Base-by-base conservation (phyloP, 208 protist species). In the Trypanosomatidae sp. region DNA sequence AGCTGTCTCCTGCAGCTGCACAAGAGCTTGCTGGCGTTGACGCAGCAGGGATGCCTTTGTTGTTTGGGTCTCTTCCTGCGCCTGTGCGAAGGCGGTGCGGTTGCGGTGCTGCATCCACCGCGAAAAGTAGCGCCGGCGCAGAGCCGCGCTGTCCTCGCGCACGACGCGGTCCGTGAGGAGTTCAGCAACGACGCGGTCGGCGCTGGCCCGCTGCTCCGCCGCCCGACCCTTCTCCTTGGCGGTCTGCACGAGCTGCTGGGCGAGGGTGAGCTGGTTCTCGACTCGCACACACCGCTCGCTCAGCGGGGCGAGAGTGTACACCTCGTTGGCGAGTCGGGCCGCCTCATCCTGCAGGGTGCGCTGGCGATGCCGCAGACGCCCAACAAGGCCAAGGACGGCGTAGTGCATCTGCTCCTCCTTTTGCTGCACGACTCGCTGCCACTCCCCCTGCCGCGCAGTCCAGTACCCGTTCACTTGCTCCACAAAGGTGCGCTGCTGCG, bases 231-330 rank as follows among this genome's bases (percentile, higher is more conserved):
- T 53, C 1, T 60, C 64, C 47, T 79, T 73, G 10, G 30, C 43
- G 2, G 56, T 69, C 33, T 82, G 60, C 10, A 84, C 59, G 46
- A 65, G 65, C 49, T 64, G 49, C 43, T 64, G 22, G 1, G 72
- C 50, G 39, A 69, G 43, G 28, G 77, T 44, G 1, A 78, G 70
- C n/a, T 70, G 49, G 15, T 77, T 70, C 65, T 84, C 71, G 19
- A 86, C 33, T 22, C 53, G 58, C 67, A 82, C 46, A 12, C 83
- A 78, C 3, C 71, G 67, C 52, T 82, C 81, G 44, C 76, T 79
- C 50, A 89, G 69, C 12, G 85, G 78, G 3, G 78, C 59, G 10
- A 89, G 50, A 13, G 82, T 62, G 39, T 46, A n/a, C 10, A 85
- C 67, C 10, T 86, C 73, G 6, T 55, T 30, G 17, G 36, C 41